These are phyloP conservation scores for Rhizophagus sp. DNA, from an alignment of 192 early-diverging fungal genomes.

Conservation along the genomic window DNA sequence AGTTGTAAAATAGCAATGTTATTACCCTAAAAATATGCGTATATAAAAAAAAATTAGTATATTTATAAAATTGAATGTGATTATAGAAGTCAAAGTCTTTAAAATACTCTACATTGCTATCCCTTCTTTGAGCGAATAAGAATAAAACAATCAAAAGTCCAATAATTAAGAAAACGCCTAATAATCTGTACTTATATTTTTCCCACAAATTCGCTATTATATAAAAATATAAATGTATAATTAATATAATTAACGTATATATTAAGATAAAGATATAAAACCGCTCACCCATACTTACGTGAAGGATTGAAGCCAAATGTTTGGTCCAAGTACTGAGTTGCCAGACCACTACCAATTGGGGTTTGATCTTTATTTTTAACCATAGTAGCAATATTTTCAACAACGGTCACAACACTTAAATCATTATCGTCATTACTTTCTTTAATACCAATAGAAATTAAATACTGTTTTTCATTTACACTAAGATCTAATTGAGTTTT, in stretches of 20 bases:
- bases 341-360: neutral
- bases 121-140: constrained; percentile 1
- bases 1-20: neutral
- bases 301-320: neutral
- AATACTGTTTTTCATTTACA: neutral
- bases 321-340: neutral
- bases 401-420: neutral
- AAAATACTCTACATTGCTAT: neutral
- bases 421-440: neutral
- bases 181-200: neutral
- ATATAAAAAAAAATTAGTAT: neutral
- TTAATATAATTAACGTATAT: neutral
- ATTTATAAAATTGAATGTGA: neutral
- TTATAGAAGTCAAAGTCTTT: neutral
- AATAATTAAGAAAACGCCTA: neutral
- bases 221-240: neutral
- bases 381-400: neutral
- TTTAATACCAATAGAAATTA: neutral
- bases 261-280: neutral
- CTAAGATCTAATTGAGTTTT: neutral
- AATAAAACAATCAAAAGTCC: constrained; percentile 7
- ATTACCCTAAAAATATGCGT: neutral
- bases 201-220: constrained; percentile 22
- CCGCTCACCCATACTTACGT: neutral
- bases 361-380: neutral